These are phyloP conservation scores for Phaeosphaeriaceae sp. DNA, from an alignment of 2,329 filamentous ascomycete species.

Conservation along the genomic window DNA sequence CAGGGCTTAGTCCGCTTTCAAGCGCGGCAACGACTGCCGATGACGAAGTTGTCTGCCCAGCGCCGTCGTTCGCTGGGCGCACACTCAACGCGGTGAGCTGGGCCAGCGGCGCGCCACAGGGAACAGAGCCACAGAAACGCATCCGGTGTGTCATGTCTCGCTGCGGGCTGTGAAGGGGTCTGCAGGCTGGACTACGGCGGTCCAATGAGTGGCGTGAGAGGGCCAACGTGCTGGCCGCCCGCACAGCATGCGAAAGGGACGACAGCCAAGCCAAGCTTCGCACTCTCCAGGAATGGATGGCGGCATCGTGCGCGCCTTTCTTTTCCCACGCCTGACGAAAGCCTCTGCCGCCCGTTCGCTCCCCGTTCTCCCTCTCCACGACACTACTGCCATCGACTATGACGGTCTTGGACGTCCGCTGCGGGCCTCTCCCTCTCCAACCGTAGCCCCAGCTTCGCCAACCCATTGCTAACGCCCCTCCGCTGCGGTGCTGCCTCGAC, in stretches of 20 bases:
- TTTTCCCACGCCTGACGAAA: slow-evolving; percentile 16
- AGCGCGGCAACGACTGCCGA: neutral
- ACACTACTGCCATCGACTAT: slow-evolving; percentile 17
- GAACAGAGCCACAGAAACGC: slow-evolving; percentile 1
- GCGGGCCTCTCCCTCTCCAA: slow-evolving; percentile 15
- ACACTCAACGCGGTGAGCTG: slow-evolving; percentile 4
- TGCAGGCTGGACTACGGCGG: neutral
- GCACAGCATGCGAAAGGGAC: neutral
- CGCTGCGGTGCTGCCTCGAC: slow-evolving; percentile 14
- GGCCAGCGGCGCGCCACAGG: neutral
- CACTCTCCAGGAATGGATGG: slow-evolving; percentile 13
- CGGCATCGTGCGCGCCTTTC: slow-evolving; percentile 19
- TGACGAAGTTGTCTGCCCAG: slow-evolving; percentile 2
- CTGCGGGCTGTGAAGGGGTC: slow-evolving; percentile 3
- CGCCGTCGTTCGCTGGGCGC: neutral
- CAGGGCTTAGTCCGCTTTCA: slow-evolving; percentile 4
- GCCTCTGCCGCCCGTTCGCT: slow-evolving; percentile 19
- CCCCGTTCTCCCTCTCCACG: slow-evolving; percentile 17
- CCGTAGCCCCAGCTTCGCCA: slow-evolving; percentile 7
- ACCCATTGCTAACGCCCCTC: neutral
- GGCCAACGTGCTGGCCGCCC: slow-evolving; percentile 2
- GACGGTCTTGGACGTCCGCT: slow-evolving; percentile 20
- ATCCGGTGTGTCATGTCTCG: slow-evolving; percentile 2
- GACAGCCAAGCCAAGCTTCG: slow-evolving; percentile 13
- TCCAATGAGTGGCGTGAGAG: neutral